A percentile compares a stretch with the other conserved stretches of the same genome.
These are phyloP conservation scores for Tylopilus sp. DNA, from an alignment of 768 basidiomycete genomes.

Conservation along the genomic window DNA sequence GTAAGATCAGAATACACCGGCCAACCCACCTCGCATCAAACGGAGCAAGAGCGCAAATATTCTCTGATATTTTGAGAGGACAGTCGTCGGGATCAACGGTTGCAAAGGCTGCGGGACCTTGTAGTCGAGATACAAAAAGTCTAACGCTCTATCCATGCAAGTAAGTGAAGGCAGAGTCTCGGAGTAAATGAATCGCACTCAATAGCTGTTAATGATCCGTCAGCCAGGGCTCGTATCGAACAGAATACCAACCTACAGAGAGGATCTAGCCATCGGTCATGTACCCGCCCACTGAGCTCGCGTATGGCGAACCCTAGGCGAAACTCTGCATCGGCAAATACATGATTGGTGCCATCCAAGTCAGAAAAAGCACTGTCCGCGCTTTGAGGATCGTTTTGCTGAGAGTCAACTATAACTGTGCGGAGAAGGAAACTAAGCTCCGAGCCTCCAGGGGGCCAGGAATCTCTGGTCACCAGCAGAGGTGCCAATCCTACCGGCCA, in stretches of 20 bases:
- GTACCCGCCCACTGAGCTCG: constrained; percentile 62
- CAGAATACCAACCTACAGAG: constrained; percentile 53
- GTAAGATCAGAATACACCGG: neutral
- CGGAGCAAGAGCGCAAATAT: constrained; percentile 79
- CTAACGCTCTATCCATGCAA: constrained; percentile 59
- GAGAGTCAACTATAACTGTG: constrained; percentile 81
- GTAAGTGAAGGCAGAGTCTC: neutral
- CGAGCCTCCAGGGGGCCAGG: constrained; percentile 85
- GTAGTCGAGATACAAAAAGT: constrained; percentile 89
- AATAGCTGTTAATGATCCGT: constrained; percentile 17
- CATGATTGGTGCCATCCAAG: constrained; percentile 33
- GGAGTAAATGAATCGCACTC: constrained; percentile 14
- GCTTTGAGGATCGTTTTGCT: constrained; percentile 36
- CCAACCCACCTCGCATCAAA: constrained; percentile 63
- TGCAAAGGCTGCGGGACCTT: constrained; percentile 79
- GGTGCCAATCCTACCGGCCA: constrained; percentile 75
- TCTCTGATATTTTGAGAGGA: constrained; percentile 83
- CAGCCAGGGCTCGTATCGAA: constrained; percentile 1
- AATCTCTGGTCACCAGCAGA: constrained; percentile 65
- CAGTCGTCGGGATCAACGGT: constrained; percentile 63
- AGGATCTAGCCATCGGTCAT: constrained; percentile 80
- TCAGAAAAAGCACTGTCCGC: constrained; percentile 24
- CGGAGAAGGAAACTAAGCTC: constrained; percentile 82
- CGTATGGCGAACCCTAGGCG: constrained; percentile 83
- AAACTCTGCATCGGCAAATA: constrained; percentile 63